These are phyloP conservation scores for Candida broadrunensis DNA, from an alignment of 805 yeast genomes.

Conservation along the genomic window DNA sequence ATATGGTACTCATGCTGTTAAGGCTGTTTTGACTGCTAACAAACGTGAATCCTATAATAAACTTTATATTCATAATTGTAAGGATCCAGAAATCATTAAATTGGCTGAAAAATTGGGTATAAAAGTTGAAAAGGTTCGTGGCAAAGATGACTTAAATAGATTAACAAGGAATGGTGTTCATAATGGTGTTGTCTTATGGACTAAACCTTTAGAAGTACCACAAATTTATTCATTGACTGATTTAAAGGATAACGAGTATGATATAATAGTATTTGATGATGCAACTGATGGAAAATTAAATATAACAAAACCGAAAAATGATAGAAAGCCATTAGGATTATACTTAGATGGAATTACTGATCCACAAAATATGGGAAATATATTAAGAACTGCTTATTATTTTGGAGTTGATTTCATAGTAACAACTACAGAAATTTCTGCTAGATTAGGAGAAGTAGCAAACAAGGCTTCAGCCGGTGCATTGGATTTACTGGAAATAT, in stretches of 20 bases:
- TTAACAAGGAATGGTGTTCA: conserved; percentile 71
- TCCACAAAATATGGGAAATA: conserved; percentile 86
- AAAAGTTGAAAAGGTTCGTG: conserved; percentile 28
- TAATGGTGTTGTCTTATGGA: conserved; percentile 74
- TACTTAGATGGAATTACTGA: conserved; percentile 79
- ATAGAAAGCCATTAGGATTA: conserved; percentile 57
- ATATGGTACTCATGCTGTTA: conserved; percentile 73
- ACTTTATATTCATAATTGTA: conserved; percentile 46
- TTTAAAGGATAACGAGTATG: conserved; percentile 14
- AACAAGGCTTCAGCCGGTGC: conserved; percentile 85
- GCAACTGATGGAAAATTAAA: conserved; percentile 7
- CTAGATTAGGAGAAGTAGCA: conserved; percentile 74
- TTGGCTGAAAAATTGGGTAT: conserved; percentile 44
- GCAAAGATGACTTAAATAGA: conserved; percentile 54
- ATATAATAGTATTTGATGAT: conserved; percentile 16
- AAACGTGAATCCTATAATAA: conserved; percentile 53
- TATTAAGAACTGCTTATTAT: conserved; percentile 74
- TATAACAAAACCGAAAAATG: conserved; percentile 10
- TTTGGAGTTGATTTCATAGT: conserved; percentile 80
- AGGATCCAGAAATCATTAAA: conserved; percentile 38
- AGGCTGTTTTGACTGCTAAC: conserved; percentile 60
- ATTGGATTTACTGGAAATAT: conserved; percentile 66
- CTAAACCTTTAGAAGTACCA: conserved; percentile 48
- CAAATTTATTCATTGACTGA: conserved; percentile 26
- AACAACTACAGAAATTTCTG: conserved; percentile 65